Base-by-base conservation (phyloP, 129 eudicot species). In the Pseudognaphalium luteoalbum region DNA sequence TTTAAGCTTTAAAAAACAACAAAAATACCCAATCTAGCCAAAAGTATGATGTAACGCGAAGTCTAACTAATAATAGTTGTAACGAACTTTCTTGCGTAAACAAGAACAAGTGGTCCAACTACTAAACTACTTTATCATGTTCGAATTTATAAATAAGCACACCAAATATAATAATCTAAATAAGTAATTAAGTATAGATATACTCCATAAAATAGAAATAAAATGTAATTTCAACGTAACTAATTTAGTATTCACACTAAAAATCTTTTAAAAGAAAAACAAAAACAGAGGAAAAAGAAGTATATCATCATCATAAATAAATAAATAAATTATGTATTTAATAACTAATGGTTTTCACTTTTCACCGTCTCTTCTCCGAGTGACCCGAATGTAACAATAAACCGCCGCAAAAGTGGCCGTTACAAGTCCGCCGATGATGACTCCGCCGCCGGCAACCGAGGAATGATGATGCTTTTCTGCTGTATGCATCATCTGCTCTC, bases 321-420 rank as follows among this genome's bases (percentile, higher is more conserved):
- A 25, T 25, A 25, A 25, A 25, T 25, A 25, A 25, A 25, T 25
- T 50, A 2, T 50, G 21, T 4, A 0, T 54, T n/a, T 57, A 8
- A 16, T 34, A 22, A 20, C 57, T 80, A 72, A 68, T 12, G 70
- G 3, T 81, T 41, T 44, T 81, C 75, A 5, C 33, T 81, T 41
- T 44, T 81, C 78, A 5, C 33, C 86, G 4, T 71, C 83, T 32
- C 74, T 81, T 76, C 17, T 77, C 25, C 94, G 81, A 3, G 94
- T 89, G 56, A 84, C 90, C 64, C 94, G 78, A 73, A 89, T 87
- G 82, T 90, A 90, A 76, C 92, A 87, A 41, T 76, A 90, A 80
- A 90, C 86, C 75, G 96, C 88, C 1, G 90, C 96, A 7, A 85
- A 90, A 71, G 82, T 51, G 25, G 77, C 87, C 25, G 87, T 83